Base-by-base conservation (phyloP, 768 basidiomycete genomes). In the Tulasnella sp. region DNA sequence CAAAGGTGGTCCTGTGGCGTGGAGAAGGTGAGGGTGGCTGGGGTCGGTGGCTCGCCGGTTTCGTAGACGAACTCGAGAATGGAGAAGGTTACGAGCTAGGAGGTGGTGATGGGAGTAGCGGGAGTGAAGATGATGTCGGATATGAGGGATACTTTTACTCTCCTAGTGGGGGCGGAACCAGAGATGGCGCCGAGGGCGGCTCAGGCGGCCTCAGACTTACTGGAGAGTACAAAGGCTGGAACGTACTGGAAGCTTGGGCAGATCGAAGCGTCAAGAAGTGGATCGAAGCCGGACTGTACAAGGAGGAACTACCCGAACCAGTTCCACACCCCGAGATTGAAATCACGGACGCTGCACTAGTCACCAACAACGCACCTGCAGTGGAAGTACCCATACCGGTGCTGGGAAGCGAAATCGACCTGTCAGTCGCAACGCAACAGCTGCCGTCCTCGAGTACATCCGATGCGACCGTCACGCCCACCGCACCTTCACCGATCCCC, bases 221-320 rank as follows among this genome's bases (percentile, higher is more conserved):
- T 5, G 97, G 95, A 40, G 92, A 95, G 83, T 98, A 98, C 83
- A 89, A 90, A 84, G 96, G 97, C 8, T 98, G 96, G 96, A 94
- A 88, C 84, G 93, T 96, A 8, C 85, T 98, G 80, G 96, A 98
- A 84, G 97, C 96, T 19, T 94, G 93, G 93, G 96, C 95, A 73
- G 97, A 98, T 86, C 89, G 89, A 82, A 96, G 95, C 85, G 88
- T 96, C 73, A 89, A 92, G 84, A 91, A 91, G 84, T 98, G 97
- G 96, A 90, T 92, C 77, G 91, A 93, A 82, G 88, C 90, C 36
- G 96, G 96, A 2, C 72, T 81, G 24, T 79, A 79, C 71, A 79
- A 71, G 44, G 78, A 48, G 31, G 77, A 78, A 40, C 39, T 56
- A 38, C 56, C 68, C 27, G 58, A 62, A 21, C 40, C 76, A 9